These are phyloP conservation scores for Colletotrichum karsti DNA, from an alignment of 2,329 filamentous ascomycete genomes.

Conservation along the genomic window DNA sequence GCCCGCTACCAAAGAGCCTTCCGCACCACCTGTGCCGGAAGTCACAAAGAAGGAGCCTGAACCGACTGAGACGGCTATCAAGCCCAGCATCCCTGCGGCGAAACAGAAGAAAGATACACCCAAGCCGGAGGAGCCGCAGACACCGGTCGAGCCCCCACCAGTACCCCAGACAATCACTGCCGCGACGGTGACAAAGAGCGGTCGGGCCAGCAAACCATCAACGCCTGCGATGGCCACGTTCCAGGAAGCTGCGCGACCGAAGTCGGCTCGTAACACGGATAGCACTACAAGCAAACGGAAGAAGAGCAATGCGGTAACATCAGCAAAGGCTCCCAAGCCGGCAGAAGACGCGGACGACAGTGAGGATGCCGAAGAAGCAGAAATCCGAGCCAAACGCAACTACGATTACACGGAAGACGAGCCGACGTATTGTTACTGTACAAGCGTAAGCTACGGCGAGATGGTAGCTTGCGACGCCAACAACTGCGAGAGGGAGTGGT, in stretches of 20 bases:
- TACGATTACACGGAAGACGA: constrained; percentile 57
- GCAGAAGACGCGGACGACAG: constrained; percentile 53
- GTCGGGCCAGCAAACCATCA: constrained; percentile 72
- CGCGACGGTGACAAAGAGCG: constrained; percentile 68
- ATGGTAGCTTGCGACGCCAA: constrained; percentile 85
- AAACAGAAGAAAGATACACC: constrained; percentile 52
- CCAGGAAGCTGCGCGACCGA: constrained; percentile 62
- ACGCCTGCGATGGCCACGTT: constrained; percentile 69
- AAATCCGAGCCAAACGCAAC: constrained; percentile 61
- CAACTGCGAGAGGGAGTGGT: constrained; percentile 81
- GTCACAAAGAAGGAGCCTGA: constrained; percentile 33
- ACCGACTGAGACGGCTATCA: constrained; percentile 34
- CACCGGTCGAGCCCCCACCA: constrained; percentile 47
- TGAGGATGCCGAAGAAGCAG: constrained; percentile 56
- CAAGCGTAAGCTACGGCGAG: constrained; percentile 82
- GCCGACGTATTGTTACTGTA: constrained; percentile 82
- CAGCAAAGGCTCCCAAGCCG: constrained; percentile 45
- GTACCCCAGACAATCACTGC: constrained; percentile 48
- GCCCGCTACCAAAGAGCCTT: constrained; percentile 37
- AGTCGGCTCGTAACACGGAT: constrained; percentile 60
- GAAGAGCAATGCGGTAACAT: constrained; percentile 57
- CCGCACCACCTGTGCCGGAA: constrained; percentile 22
- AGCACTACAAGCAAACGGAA: constrained; percentile 64
- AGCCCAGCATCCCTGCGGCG: constrained; percentile 35
- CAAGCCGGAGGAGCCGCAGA: constrained; percentile 45